These are phyloP conservation scores for Casuarina glauca DNA, from an alignment of 306 rosid species.

Conservation along the genomic window DNA sequence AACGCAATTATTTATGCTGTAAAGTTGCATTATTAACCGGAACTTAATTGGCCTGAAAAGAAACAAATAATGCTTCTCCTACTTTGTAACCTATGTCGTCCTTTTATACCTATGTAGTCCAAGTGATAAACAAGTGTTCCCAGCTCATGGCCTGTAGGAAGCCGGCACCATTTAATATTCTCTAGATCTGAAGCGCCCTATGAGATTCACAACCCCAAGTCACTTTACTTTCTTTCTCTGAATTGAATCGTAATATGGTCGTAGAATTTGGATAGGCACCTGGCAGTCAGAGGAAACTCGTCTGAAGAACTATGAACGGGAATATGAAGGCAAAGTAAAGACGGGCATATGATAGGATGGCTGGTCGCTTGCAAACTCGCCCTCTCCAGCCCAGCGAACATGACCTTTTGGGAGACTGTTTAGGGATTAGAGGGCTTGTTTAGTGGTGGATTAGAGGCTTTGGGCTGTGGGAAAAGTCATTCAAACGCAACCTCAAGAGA, in stretches of 20 bases:
- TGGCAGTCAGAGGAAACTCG: neutral
- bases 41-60: neutral
- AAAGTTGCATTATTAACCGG: neutral
- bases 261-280: neutral
- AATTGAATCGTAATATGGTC: neutral
- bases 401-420: neutral
- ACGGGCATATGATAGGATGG: no score
- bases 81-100: neutral
- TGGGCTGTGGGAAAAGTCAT: neutral
- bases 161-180: neutral
- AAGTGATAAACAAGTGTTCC: neutral
- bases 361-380: no score
- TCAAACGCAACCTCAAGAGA: no score
- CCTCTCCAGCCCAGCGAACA: neutral
- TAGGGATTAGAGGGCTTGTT: neutral
- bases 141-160: neutral
- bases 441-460: neutral
- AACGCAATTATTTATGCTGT: neutral
- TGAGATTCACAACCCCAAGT: neutral
- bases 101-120: neutral
- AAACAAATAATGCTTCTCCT: neutral
- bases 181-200: neutral
- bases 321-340: no score
- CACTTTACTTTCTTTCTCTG: neutral
- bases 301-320: no score